Base-by-base conservation (phyloP, 345 rosid species). In the Cardiospermum halicacabum region DNA sequence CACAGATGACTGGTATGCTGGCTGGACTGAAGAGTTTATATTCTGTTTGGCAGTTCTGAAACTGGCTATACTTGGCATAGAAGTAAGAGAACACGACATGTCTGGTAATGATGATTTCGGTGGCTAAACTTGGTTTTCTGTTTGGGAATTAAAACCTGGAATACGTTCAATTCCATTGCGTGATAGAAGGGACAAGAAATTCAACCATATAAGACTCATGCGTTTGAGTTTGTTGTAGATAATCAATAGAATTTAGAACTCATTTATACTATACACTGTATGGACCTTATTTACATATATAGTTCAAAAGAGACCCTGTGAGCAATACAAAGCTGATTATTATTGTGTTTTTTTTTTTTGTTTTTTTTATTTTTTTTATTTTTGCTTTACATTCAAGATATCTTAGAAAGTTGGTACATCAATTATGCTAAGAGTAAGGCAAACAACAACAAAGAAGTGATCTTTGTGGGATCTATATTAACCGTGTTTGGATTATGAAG, bases 61-160 rank as follows among this genome's bases (percentile, higher is more conserved):
- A 55, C 75, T 86, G 62, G 96, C 96, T 53, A 53, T 92, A 75
- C 96, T 92, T 57, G 76, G 93, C 63, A 76, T 90, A 6, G 98
- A 86, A 76, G 94, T 90, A 49, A 77, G 79, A 18, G 97, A 88
- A 32, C 78, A 88, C 16, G 92, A 92, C 68, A 77, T 81, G 80
- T 88, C 93, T 0, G 96, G 88, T 42, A 85, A 82, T 49, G 93
- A 92, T 58, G 94, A 90, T 43, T 92, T 92, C 54, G 92, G 87
- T 0, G 98, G 98, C 50, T 92, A 93, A 72, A 82, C 97, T 60
- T 88, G 93, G 56, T 73, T 92, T 67, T 97, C 96, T 28, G 85
- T 90, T 36, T 55, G 81, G 19, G 98, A 93, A 64, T 15, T 90
- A 64, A 74, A 73, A 69, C 68, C 75, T 0, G 97, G 98, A 67